Evolutionary conservation across 148 eudicot species (phyloP).

Genomic region (Camellia japonica): DNA sequence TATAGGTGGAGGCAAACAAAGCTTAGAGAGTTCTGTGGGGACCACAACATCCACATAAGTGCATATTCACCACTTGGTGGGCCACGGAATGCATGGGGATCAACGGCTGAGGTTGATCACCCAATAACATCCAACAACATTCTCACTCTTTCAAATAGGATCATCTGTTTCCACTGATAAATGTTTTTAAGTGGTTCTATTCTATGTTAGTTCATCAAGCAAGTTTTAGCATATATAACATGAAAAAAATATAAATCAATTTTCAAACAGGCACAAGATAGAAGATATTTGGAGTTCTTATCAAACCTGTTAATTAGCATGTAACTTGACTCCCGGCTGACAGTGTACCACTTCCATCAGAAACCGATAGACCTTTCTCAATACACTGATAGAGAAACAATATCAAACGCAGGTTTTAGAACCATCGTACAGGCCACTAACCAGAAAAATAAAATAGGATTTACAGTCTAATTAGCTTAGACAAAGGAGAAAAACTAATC

Average conservation of each 20-base stretch:
- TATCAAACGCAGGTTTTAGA: background rate
- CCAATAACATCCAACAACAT: slow-evolving; percentile 34
- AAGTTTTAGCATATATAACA: background rate
- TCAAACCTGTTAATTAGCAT: slow-evolving; percentile 16
- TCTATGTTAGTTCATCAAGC: background rate
- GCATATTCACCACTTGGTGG: slow-evolving; percentile 70
- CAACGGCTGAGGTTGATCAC: slow-evolving; percentile 41
- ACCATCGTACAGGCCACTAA: background rate
- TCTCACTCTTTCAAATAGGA: too few species aligned
- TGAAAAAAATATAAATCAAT: background rate
- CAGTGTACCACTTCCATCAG: slow-evolving; percentile 27
- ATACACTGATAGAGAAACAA: slow-evolving; percentile 51
- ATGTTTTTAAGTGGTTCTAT: too few species aligned
- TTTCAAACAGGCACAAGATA: background rate
- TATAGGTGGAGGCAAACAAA: slow-evolving; percentile 24
- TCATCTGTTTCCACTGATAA: too few species aligned
- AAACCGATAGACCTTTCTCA: slow-evolving; percentile 65
- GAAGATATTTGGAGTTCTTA: background rate
- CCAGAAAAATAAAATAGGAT: background rate
- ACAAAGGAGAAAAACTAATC: background rate
- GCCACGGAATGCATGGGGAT: slow-evolving; percentile 66
- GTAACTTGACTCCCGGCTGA: slow-evolving; percentile 27
- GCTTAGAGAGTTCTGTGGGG: slow-evolving; percentile 34
- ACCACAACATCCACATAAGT: slow-evolving; percentile 49
- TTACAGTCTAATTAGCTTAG: background rate